phyloP scores from a whole-genome alignment of 352 stramenopile genomes.

The Phytophthora kernoviae region DNA sequence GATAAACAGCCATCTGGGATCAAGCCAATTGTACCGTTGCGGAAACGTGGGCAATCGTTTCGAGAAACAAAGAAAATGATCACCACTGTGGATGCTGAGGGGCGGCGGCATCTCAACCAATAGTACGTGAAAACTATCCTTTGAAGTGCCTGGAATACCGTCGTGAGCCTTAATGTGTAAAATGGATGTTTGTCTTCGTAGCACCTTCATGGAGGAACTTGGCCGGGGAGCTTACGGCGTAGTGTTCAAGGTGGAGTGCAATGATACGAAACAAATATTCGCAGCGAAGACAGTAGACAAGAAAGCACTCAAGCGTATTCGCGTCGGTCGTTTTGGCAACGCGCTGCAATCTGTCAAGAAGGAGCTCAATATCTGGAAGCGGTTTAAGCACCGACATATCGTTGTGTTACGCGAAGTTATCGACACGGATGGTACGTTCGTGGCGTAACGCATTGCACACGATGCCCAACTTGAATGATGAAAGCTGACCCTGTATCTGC shows the following conservation, averaged over 20 bases:
- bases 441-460: background rate
- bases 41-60: constrained; percentile 73
- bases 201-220: constrained; percentile 75
- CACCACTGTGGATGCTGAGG: constrained; percentile 53
- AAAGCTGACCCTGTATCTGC: constrained; percentile 1
- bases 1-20: constrained; percentile 54
- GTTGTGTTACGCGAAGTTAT: constrained; percentile 96
- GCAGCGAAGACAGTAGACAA: constrained; percentile 83
- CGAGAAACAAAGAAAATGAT: constrained; percentile 64
- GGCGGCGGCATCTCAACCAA: constrained; percentile 69
- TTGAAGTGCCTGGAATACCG: background rate
- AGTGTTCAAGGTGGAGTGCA: constrained; percentile 71
- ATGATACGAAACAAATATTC: constrained; percentile 72
- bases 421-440: constrained; percentile 79
- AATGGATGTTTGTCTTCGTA: constrained; percentile 14
- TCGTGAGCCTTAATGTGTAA: constrained; percentile 1
- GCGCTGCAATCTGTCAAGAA: constrained; percentile 86
- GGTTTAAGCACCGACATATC: constrained; percentile 95
- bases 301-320: constrained; percentile 70
- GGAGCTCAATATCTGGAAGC: constrained; percentile 97
- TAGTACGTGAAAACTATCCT: constrained; percentile 49
- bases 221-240: constrained; percentile 76
- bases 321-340: constrained; percentile 74
- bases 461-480: background rate
- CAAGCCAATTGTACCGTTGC: constrained; percentile 60